phyloP scores from a whole-genome alignment of 176 grass and related monocot genomes.

The Aegilops umbellulata region DNA sequence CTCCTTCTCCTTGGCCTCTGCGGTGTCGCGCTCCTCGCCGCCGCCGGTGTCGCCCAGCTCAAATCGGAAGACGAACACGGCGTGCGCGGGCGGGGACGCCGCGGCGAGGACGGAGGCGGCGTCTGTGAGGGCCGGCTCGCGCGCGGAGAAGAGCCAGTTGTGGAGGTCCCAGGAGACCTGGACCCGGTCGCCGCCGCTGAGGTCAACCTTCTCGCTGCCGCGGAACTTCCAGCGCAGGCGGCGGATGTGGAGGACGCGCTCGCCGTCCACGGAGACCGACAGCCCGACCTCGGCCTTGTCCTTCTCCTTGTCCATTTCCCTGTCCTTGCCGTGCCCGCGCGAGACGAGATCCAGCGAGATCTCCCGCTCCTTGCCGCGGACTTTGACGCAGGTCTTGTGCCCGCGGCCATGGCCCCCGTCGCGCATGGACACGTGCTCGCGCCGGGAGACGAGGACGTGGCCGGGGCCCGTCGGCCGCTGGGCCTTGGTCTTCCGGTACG shows the following conservation, averaged over 20 bases:
- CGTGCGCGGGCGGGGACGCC: conserved; percentile 35
- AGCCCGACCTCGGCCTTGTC: conserved; percentile 55
- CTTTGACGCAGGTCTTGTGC: conserved; percentile 63
- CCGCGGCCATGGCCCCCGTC: conserved; percentile 12
- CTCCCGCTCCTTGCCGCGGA: conserved; percentile 67
- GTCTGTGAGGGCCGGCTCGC: conserved; percentile 18
- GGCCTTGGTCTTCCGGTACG: conserved; percentile 62
- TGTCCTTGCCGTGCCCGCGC: conserved; percentile 22
- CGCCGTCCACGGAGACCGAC: conserved; percentile 67
- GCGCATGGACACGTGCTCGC: conserved; percentile 71
- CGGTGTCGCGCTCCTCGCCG: conserved; percentile 8
- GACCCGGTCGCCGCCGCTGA: conserved; percentile 54
- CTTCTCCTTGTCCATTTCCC: conserved; percentile 6
- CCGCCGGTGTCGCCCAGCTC: conserved; percentile 29
- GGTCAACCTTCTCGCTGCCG: conserved; percentile 73
- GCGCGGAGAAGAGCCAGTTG: conserved; percentile 78
- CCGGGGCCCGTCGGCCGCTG: not conserved
- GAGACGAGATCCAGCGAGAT: conserved; percentile 79
- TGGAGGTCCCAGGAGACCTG: conserved; percentile 92
- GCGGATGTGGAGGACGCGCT: conserved; percentile 64
- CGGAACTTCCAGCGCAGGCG: conserved; percentile 93
- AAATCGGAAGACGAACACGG: conserved; percentile 88
- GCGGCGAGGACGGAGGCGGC: not conserved
- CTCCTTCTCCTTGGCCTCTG: conserved; percentile 33
- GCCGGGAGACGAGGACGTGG: conserved; percentile 50